Evolutionary conservation across 2,329 filamentous ascomycete genomes (phyloP).

Genomic region (Diplocarpon mali): DNA sequence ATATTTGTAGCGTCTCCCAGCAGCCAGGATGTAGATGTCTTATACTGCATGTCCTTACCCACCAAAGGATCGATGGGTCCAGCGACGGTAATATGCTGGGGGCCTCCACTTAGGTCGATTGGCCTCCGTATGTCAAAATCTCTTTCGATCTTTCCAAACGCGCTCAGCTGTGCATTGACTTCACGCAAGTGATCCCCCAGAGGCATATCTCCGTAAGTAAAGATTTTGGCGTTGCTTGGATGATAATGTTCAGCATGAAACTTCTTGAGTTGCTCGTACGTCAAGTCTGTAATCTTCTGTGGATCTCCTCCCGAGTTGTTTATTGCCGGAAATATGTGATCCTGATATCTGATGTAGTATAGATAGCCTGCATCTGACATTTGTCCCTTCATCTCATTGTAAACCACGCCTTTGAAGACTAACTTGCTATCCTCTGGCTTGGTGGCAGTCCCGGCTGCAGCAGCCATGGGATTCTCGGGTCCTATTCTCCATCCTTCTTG

Average conservation of each 20-base stretch:
- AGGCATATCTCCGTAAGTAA: constrained; percentile 92
- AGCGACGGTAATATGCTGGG: constrained; percentile 57
- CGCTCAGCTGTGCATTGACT: constrained; percentile 61
- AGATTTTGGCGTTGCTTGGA: constrained; percentile 90
- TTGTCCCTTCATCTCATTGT: constrained; percentile 99
- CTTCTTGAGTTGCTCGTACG: constrained; percentile 74
- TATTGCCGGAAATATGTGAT: constrained; percentile 86
- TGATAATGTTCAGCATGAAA: constrained; percentile 95
- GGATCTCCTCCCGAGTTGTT: constrained; percentile 97
- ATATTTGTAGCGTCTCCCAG: constrained; percentile 74
- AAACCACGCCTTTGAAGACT: constrained; percentile 95
- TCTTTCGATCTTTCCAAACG: constrained; percentile 59
- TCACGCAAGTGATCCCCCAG: constrained; percentile 70
- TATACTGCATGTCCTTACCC: constrained; percentile 76
- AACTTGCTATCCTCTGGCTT: constrained; percentile 51
- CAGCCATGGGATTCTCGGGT: constrained; percentile 65
- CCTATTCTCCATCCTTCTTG: constrained; percentile 97
- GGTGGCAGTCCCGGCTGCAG: constrained; percentile 31
- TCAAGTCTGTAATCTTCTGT: constrained; percentile 90
- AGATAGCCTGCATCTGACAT: constrained; percentile 96
- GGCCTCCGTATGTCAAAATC: constrained; percentile 69
- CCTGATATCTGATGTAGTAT: constrained; percentile 91
- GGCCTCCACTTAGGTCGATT: constrained; percentile 55
- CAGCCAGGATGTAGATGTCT: constrained; percentile 90
- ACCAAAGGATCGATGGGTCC: constrained; percentile 83